phyloP scores from a whole-genome alignment of 441 rosid genomes.

The Geranium incanum region DNA sequence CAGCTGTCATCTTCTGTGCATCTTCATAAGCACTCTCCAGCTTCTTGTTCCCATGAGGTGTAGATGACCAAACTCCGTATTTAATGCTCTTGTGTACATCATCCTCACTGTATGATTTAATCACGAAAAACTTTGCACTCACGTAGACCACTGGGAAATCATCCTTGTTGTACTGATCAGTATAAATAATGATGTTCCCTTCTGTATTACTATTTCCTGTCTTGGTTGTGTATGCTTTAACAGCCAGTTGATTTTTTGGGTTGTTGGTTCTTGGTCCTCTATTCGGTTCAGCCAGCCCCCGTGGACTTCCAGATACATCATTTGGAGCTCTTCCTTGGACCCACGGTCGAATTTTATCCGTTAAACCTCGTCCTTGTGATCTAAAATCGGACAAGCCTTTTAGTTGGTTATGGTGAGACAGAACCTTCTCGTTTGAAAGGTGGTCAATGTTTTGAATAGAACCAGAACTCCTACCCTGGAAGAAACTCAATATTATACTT shows the following conservation, averaged over 20 bases:
- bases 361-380: conserved; percentile 27
- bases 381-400: conserved; percentile 44
- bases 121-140: conserved; percentile 70
- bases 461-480: conserved; percentile 57
- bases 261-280: conserved; percentile 83
- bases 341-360: conserved; percentile 44
- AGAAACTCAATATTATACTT: neutral
- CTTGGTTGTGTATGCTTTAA: conserved; percentile 33
- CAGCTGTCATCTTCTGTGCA: conserved; percentile 68
- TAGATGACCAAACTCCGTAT: conserved; percentile 88
- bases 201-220: conserved; percentile 40
- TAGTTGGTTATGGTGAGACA: conserved; percentile 35
- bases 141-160: conserved; percentile 56
- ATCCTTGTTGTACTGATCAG: conserved; percentile 53
- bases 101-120: conserved; percentile 92
- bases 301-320: conserved; percentile 32
- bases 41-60: conserved; percentile 87
- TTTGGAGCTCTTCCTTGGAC: conserved; percentile 32
- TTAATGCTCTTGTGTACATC: conserved; percentile 89
- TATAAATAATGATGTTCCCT: conserved; percentile 33
- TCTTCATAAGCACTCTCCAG: conserved; percentile 44
- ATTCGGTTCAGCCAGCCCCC: conserved; percentile 75
- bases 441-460: conserved; percentile 34
- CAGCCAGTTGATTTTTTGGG: conserved; percentile 37
- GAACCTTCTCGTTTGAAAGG: conserved; percentile 41